Conservation (phyloP, 371 early-diverging fungal genomes). For the Circinella umbellata region DNA sequence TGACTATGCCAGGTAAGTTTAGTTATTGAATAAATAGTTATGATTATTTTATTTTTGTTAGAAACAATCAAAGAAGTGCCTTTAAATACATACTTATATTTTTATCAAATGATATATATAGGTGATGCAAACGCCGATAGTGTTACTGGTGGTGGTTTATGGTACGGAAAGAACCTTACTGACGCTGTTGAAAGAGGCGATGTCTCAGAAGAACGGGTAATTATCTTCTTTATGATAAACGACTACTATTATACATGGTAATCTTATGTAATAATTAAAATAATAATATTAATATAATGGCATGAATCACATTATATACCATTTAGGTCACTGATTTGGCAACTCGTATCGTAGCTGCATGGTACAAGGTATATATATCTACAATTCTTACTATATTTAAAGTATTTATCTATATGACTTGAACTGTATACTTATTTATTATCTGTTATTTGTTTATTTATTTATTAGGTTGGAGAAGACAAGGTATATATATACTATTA, state of each 20-base stretch:
- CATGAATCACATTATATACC: no score
- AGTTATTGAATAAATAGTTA: no score
- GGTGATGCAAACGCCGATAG: conserved; percentile 35
- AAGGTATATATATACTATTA: background rate
- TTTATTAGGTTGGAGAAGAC: conserved; percentile 37
- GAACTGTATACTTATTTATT: background rate
- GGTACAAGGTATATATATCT: conserved; percentile 42
- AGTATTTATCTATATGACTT: no score
- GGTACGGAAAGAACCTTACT: conserved; percentile 40
- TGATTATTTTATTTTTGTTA: no score
- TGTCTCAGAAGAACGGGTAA: conserved; percentile 32
- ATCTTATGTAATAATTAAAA: no score
- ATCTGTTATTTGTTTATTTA: background rate
- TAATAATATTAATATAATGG: no score
- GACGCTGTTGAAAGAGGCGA: conserved; percentile 29
- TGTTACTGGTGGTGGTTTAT: conserved; percentile 21
- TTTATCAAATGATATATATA: background rate
- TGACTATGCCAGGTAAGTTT: conserved; percentile 52
- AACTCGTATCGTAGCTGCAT: conserved; percentile 58
- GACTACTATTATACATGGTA: no score
- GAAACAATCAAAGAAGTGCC: no score
- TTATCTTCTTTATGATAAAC: no score
- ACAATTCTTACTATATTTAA: background rate
- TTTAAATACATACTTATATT: no score
- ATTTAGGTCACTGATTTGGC: conserved; percentile 54